phyloP scores from a whole-genome alignment of 2,329 filamentous ascomycete species.

The Westerdykella ornata region DNA sequence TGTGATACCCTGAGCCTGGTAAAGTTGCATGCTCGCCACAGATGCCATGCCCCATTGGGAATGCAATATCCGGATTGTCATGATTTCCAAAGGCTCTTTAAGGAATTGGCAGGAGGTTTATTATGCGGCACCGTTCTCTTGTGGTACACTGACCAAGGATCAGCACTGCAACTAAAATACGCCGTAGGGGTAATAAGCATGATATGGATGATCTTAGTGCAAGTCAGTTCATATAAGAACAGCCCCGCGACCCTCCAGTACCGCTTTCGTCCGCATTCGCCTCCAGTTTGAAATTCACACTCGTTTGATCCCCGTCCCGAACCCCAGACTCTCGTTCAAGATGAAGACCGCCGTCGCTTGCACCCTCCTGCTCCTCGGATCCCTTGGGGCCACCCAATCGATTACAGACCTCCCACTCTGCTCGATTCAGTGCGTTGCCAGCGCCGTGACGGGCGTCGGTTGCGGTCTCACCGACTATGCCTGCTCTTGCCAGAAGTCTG shows the following conservation, averaged over 20 bases:
- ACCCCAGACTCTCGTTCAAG: constrained; percentile 2
- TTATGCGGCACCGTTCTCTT: too few relatives aligned
- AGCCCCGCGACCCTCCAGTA: neutral
- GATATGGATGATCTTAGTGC: neutral
- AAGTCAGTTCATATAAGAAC: neutral
- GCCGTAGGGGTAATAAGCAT: neutral
- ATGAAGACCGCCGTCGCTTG: constrained; percentile 22
- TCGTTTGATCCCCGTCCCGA: neutral
- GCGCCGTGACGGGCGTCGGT: constrained; percentile 32
- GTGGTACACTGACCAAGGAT: too few relatives aligned
- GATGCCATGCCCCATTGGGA: too few relatives aligned
- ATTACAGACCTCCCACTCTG: constrained; percentile 39
- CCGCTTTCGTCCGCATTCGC: neutral
- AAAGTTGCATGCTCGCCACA: too few relatives aligned
- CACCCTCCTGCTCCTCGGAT: constrained; percentile 31
- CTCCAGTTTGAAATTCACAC: neutral
- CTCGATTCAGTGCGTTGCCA: constrained; percentile 29
- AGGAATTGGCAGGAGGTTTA: too few relatives aligned
- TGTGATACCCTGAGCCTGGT: neutral
- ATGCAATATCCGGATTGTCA: too few relatives aligned
- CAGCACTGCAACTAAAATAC: too few relatives aligned
- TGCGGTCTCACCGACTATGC: constrained; percentile 39
- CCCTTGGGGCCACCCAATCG: constrained; percentile 36
- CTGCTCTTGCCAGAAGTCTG: constrained; percentile 43
- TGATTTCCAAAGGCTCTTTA: too few relatives aligned